Evolutionary conservation across 257 asterid genomes (phyloP).

Genomic region (Gynochthodes officinalis): DNA sequence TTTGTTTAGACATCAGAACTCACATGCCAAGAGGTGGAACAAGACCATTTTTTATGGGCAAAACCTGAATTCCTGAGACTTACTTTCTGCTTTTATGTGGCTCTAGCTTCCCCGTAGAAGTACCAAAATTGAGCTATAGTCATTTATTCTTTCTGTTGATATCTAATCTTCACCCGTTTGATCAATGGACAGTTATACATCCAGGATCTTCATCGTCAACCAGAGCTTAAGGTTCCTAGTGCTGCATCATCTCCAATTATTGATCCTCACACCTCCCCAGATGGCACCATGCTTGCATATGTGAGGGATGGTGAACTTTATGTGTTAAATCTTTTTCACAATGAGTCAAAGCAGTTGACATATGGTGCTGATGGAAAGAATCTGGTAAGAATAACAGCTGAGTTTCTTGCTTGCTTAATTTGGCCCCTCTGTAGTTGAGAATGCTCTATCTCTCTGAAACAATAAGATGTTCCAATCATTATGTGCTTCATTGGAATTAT

Average conservation of each 20-base stretch:
- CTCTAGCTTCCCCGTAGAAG: not conserved
- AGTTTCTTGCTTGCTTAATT: constrained; percentile 17
- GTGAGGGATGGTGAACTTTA: constrained; percentile 76
- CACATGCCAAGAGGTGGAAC: not conserved
- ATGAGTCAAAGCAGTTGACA: constrained; percentile 65
- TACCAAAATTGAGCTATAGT: not conserved
- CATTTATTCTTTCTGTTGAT: constrained; percentile 9
- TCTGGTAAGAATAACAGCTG: constrained; percentile 48
- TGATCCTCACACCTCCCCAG: constrained; percentile 91
- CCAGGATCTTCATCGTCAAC: constrained; percentile 47
- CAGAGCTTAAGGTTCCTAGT: constrained; percentile 68
- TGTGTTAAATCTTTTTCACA: constrained; percentile 47
- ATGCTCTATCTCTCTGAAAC: not conserved
- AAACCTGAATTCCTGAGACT: not conserved
- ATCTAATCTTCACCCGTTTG: constrained; percentile 21
- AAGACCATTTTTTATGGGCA: not conserved
- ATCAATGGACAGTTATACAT: constrained; percentile 59
- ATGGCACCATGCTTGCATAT: constrained; percentile 79
- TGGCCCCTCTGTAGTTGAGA: constrained; percentile 6
- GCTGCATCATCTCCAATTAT: constrained; percentile 63
- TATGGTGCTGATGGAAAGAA: constrained; percentile 55
- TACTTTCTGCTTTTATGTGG: not conserved
- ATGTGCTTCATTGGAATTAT: not conserved
- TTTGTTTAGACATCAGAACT: not conserved
- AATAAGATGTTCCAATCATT: not conserved